A percentile compares a stretch with the other conserved stretches of the same genome.
These are phyloP conservation scores for Barnettozyma sp. DNA, from an alignment of 805 yeast genomes.

Conservation along the genomic window DNA sequence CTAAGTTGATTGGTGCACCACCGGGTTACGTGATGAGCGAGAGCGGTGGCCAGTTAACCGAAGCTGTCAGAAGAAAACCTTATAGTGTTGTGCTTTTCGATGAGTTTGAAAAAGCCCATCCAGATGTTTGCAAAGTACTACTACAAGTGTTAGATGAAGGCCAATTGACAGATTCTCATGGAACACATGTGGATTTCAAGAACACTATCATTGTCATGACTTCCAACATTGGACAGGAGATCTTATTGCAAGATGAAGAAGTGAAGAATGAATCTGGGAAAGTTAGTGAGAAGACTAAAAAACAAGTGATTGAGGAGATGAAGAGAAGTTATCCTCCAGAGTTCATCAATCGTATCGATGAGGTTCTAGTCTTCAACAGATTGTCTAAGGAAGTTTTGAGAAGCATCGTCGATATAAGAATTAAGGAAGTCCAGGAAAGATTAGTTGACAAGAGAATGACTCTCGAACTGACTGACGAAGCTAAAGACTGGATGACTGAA, in stretches of 20 bases:
- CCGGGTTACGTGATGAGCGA: conserved; percentile 98
- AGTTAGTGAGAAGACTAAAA: conserved; percentile 48
- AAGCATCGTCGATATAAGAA: conserved; percentile 78
- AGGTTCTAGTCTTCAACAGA: conserved; percentile 87
- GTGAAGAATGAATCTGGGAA: conserved; percentile 46
- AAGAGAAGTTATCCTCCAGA: conserved; percentile 83
- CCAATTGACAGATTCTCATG: conserved; percentile 88
- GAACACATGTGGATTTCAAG: conserved; percentile 88
- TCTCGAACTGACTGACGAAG: conserved; percentile 48
- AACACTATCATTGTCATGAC: conserved; percentile 96
- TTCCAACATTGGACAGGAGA: conserved; percentile 92
- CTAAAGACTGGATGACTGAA: conserved; percentile 72
- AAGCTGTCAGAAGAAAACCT: conserved; percentile 92
- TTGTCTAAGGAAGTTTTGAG: conserved; percentile 69
- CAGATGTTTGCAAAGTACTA: conserved; percentile 85
- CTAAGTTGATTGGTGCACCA: conserved; percentile 93
- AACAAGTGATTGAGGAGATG: conserved; percentile 59
- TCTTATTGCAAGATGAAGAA: conserved; percentile 57
- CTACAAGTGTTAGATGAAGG: conserved; percentile 96
- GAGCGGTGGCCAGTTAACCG: conserved; percentile 89
- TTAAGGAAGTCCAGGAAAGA: conserved; percentile 74
- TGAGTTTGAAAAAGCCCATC: conserved; percentile 96
- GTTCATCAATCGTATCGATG: conserved; percentile 90
- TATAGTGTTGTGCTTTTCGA: conserved; percentile 89
- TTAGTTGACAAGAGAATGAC: conserved; percentile 71